Conservation (phyloP, 805 yeast genomes). For the Candida golubevii region DNA sequence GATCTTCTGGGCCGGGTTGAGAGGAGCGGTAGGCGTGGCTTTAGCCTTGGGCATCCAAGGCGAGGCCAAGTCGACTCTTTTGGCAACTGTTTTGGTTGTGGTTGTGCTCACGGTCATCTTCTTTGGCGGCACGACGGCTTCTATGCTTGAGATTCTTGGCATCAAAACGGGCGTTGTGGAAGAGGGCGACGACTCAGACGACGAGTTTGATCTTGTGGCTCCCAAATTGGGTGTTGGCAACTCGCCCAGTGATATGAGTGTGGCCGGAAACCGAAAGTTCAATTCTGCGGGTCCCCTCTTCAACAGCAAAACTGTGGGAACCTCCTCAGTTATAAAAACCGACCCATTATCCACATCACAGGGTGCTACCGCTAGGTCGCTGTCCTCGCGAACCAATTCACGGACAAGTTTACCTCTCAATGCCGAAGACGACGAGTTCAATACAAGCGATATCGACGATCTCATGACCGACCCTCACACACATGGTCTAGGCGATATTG, state of each 20-base stretch:
- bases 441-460: slow-evolving; percentile 38
- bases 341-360: neutral
- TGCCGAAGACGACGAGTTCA: slow-evolving; percentile 23
- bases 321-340: neutral
- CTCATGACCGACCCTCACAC: slow-evolving; percentile 18
- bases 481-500: neutral
- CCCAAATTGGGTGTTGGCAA: slow-evolving; percentile 35
- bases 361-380: slow-evolving; percentile 2
- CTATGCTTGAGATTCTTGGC: slow-evolving; percentile 92
- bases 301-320: neutral
- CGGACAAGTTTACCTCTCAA: slow-evolving; percentile 16
- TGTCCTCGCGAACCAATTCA: slow-evolving; percentile 13
- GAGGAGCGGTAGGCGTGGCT: slow-evolving; percentile 99
- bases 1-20: slow-evolving; percentile 98
- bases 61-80: slow-evolving; percentile 77
- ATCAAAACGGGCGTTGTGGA: slow-evolving; percentile 88
- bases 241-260: slow-evolving; percentile 8
- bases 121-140: slow-evolving; percentile 98
- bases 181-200: slow-evolving; percentile 73
- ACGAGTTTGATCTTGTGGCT: slow-evolving; percentile 91
- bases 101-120: slow-evolving; percentile 94
- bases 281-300: slow-evolving; percentile 5
- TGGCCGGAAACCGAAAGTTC: slow-evolving; percentile 24
- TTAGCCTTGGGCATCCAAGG: slow-evolving; percentile 97
- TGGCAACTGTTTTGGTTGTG: slow-evolving; percentile 94